Percentiles rank a stretch among this genome's conserved stretches.
Conservation (phyloP, 495 filamentous ascomycete species). For the Filosporella fistucella region DNA sequence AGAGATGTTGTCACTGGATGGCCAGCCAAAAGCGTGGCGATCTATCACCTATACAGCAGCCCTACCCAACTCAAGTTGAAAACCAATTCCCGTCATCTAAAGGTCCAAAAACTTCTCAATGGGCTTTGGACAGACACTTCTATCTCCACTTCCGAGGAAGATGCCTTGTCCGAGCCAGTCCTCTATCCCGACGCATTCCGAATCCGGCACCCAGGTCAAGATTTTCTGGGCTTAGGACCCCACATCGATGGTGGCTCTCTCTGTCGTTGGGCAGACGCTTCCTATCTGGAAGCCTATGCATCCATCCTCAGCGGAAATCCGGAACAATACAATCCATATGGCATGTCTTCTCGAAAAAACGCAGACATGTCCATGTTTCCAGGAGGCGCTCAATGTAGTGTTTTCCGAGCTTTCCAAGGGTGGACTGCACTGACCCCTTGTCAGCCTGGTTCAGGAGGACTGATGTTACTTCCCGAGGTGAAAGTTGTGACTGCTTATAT, state of each 20-base stretch:
- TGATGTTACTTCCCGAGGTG: slow-evolving; percentile 15
- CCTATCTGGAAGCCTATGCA: slow-evolving; percentile 15
- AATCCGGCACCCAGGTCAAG: slow-evolving; percentile 12
- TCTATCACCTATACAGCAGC: slow-evolving; percentile 19
- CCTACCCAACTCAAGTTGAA: slow-evolving; percentile 19
- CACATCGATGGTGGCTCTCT: slow-evolving; percentile 21
- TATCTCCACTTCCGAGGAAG: background rate
- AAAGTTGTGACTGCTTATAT: slow-evolving; percentile 18
- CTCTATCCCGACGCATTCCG: slow-evolving; percentile 19
- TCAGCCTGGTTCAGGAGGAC: slow-evolving; percentile 11
- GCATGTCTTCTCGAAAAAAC: slow-evolving; percentile 8
- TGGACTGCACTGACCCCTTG: slow-evolving; percentile 21
- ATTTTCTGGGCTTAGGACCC: slow-evolving; percentile 16
- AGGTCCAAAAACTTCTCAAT: slow-evolving; percentile 14
- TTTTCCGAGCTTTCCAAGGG: slow-evolving; percentile 22
- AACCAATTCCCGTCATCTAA: slow-evolving; percentile 19
- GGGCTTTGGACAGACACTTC: slow-evolving; percentile 7
- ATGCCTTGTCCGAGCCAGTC: slow-evolving; percentile 9
- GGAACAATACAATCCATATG: slow-evolving; percentile 16
- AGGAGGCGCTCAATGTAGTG: slow-evolving; percentile 10
- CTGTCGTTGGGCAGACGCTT: slow-evolving; percentile 16
- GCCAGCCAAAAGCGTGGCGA: slow-evolving; percentile 16
- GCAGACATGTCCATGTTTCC: slow-evolving; percentile 16
- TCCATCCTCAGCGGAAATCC: slow-evolving; percentile 18
- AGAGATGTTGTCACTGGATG: slow-evolving; percentile 16